These are phyloP conservation scores for Jamesozyma jinghongensis DNA, from an alignment of 805 yeast genomes.

Conservation along the genomic window DNA sequence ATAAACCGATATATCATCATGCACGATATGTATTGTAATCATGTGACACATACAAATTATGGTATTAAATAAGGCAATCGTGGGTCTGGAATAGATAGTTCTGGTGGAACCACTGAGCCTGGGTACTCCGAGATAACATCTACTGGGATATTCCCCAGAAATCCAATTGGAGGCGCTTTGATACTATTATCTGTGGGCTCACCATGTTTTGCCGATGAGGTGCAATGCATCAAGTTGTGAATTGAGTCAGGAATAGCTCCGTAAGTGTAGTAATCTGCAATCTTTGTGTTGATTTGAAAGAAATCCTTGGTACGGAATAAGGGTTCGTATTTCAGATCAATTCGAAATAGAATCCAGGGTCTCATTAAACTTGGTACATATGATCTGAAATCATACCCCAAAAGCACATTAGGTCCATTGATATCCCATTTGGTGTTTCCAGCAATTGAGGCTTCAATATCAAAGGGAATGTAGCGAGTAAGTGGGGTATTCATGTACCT, in stretches of 20 bases:
- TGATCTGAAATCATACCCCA: slow-evolving; percentile 16
- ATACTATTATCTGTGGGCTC: too few relatives aligned
- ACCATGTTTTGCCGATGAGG: background rate
- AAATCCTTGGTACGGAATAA: background rate
- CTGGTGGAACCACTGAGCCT: background rate
- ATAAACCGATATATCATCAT: too few relatives aligned
- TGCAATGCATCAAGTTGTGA: background rate
- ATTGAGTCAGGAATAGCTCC: background rate
- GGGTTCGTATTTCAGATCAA: background rate
- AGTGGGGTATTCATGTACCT: slow-evolving; percentile 5
- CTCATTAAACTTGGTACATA: slow-evolving; percentile 3
- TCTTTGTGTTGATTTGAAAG: background rate
- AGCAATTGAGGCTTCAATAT: slow-evolving; percentile 12
- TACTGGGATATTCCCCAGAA: background rate
- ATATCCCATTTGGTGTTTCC: slow-evolving; percentile 23
- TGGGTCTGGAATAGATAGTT: background rate
- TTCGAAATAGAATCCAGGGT: slow-evolving; percentile 16
- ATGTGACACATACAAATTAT: background rate
- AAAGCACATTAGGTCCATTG: slow-evolving; percentile 19
- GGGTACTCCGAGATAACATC: background rate
- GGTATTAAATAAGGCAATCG: background rate
- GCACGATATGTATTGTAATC: background rate
- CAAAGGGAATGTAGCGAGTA: slow-evolving; percentile 17
- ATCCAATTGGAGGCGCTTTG: background rate
- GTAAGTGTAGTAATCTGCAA: background rate